Percentiles rank a stretch among this genome's conserved stretches.
Conservation (phyloP, 1,284 basidiomycete species). For the Mycena citricolor region DNA sequence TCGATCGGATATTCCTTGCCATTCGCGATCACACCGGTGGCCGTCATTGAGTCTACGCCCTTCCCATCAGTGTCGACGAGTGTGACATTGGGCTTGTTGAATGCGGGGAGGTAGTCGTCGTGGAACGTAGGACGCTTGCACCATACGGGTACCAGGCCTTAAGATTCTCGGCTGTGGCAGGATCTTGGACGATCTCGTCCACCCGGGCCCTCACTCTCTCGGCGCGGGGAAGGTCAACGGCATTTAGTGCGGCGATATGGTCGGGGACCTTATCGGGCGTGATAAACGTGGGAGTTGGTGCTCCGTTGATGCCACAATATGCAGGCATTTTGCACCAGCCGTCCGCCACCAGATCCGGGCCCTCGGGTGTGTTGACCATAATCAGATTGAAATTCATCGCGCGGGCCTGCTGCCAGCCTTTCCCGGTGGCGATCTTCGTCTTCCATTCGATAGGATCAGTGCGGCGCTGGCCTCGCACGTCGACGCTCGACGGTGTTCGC, state of each 20-base stretch:
- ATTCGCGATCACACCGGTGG: conserved; percentile 12
- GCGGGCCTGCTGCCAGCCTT: conserved; percentile 18
- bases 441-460: conserved; percentile 18
- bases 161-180: conserved; percentile 16
- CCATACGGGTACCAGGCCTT: conserved; percentile 21
- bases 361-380: not conserved
- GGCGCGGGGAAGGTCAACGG: conserved; percentile 10
- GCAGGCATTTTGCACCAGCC: conserved; percentile 11
- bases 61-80: conserved; percentile 25
- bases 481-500: conserved; percentile 23
- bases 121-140: conserved; percentile 23
- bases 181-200: conserved; percentile 21
- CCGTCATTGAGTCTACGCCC: conserved; percentile 16
- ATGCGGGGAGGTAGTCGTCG: conserved; percentile 22
- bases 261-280: conserved; percentile 19
- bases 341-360: conserved; percentile 21
- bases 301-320: conserved; percentile 16
- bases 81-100: conserved; percentile 22
- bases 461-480: conserved; percentile 21
- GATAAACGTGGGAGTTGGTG: too few relatives aligned
- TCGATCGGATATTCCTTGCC: conserved; percentile 21
- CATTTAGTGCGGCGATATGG: conserved; percentile 16
- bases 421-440: conserved; percentile 6
- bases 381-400: conserved; percentile 2
- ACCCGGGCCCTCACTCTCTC: conserved; percentile 14